Evolutionary conservation across 306 rosid species (phyloP).

Genomic region (Cucumis cinereus): DNA sequence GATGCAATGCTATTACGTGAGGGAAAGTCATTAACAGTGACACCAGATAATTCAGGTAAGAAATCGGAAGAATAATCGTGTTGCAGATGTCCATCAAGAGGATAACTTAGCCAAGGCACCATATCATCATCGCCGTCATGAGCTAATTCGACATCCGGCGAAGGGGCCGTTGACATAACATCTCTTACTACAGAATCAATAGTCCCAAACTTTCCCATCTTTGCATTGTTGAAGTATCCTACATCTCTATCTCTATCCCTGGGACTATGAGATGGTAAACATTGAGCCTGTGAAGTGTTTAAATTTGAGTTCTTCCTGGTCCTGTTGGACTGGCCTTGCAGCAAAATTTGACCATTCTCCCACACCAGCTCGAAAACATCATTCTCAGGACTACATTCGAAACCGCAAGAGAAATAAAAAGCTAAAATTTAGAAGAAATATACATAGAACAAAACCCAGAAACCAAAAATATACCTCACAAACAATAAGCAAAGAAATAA

Average conservation of each 20-base stretch:
- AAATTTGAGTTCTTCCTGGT: constrained; percentile 43
- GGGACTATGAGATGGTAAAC: constrained; percentile 45
- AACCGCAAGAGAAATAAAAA: constrained; percentile 14
- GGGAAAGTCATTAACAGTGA: constrained; percentile 30
- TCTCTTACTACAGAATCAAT: constrained; percentile 41
- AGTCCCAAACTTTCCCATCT: constrained; percentile 46
- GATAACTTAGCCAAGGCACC: constrained; percentile 77
- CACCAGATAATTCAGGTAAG: constrained; percentile 54
- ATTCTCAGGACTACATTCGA: constrained; percentile 49
- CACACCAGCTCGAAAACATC: constrained; percentile 80
- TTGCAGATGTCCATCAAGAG: constrained; percentile 53
- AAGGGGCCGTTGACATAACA: constrained; percentile 49
- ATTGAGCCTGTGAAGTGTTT: constrained; percentile 42
- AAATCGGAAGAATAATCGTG: constrained; percentile 58
- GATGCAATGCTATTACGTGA: constrained; percentile 24
- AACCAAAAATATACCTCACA: constrained; percentile 2
- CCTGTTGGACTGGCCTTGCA: constrained; percentile 68
- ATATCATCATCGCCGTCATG: constrained; percentile 64
- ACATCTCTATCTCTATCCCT: constrained; percentile 46
- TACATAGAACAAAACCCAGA: background rate
- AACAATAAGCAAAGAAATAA: constrained; percentile 1
- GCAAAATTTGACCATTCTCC: constrained; percentile 79
- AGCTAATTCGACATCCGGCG: constrained; percentile 44
- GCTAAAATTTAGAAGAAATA: background rate
- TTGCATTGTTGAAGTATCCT: constrained; percentile 28